Percentiles rank a stretch among this genome's conserved stretches.
phyloP scores from a whole-genome alignment of 306 rosid species.

The Calophaca sinica region DNA sequence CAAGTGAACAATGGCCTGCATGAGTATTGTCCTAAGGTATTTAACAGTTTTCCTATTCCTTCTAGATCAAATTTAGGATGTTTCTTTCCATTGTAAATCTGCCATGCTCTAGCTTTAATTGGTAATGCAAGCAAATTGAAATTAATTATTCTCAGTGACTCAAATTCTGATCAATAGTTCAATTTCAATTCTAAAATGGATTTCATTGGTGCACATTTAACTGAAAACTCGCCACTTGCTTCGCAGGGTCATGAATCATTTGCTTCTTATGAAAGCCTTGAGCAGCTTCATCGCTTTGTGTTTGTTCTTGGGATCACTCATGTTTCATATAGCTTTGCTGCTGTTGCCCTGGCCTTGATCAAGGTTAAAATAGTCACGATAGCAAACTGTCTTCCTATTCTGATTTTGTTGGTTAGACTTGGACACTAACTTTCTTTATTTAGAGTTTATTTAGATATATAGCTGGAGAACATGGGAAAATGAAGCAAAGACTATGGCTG shows the following conservation, averaged over 20 bases:
- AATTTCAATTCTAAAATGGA: not conserved
- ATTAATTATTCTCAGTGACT: conserved; percentile 10
- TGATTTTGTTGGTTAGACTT: not conserved
- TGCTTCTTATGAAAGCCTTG: conserved; percentile 86
- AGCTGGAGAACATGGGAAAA: conserved; percentile 97
- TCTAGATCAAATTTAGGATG: not conserved
- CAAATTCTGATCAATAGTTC: not conserved
- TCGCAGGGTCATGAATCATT: conserved; percentile 85
- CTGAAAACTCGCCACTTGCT: conserved; percentile 38
- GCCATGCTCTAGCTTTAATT: not conserved
- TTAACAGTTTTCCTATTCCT: not conserved
- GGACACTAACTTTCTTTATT: conserved; percentile 17
- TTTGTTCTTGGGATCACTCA: conserved; percentile 90
- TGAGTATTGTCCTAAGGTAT: conserved; percentile 76
- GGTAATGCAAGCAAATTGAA: no score
- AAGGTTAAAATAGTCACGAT: conserved; percentile 63
- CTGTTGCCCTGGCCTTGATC: conserved; percentile 81
- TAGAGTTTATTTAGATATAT: conserved; percentile 70
- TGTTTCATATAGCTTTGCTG: conserved; percentile 76
- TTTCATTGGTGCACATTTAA: not conserved
- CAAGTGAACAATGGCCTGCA: conserved; percentile 46
- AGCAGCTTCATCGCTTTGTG: conserved; percentile 89
- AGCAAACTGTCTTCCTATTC: conserved; percentile 17
- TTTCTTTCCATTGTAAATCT: conserved; percentile 11
- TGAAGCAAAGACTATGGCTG: conserved; percentile 76